These are phyloP conservation scores for Lentinula lateritia DNA, from an alignment of 768 basidiomycete genomes.

Conservation along the genomic window DNA sequence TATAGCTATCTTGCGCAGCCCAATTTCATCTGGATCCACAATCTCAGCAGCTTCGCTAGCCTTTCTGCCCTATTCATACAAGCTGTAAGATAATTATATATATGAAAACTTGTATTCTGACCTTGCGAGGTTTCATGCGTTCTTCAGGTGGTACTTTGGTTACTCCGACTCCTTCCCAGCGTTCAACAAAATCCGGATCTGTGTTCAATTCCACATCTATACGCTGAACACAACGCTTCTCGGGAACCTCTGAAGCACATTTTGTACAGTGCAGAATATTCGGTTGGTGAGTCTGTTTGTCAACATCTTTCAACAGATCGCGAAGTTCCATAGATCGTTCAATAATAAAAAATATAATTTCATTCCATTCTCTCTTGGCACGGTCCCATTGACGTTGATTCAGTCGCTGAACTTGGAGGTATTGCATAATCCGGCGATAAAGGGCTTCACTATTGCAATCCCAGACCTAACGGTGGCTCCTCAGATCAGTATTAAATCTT, in stretches of 20 bases:
- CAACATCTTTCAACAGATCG: not conserved
- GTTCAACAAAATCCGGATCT: not conserved
- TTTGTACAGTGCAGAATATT: not conserved
- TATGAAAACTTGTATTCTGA: not conserved
- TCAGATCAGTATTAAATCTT: not conserved
- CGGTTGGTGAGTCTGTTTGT: not conserved
- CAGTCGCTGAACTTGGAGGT: not conserved
- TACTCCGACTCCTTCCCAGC: not conserved
- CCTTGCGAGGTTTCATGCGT: not conserved
- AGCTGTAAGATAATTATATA: not conserved
- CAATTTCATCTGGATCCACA: not conserved
- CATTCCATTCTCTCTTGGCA: not conserved
- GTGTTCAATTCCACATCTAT: not conserved
- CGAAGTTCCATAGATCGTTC: not conserved
- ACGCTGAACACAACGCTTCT: not conserved
- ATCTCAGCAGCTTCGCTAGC: not conserved
- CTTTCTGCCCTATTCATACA: not conserved
- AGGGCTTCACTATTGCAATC: not conserved
- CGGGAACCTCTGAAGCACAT: not conserved
- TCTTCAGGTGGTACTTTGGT: not conserved
- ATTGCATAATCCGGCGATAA: not conserved
- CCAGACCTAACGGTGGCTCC: not conserved
- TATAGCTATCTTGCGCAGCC: not conserved
- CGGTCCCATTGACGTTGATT: not conserved
- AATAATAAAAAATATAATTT: not conserved